A percentile compares a stretch with the other conserved stretches of the same genome.
Evolutionary conservation across 2,329 filamentous ascomycete species (phyloP).

Genomic region (Ophiocordyceps australis): DNA sequence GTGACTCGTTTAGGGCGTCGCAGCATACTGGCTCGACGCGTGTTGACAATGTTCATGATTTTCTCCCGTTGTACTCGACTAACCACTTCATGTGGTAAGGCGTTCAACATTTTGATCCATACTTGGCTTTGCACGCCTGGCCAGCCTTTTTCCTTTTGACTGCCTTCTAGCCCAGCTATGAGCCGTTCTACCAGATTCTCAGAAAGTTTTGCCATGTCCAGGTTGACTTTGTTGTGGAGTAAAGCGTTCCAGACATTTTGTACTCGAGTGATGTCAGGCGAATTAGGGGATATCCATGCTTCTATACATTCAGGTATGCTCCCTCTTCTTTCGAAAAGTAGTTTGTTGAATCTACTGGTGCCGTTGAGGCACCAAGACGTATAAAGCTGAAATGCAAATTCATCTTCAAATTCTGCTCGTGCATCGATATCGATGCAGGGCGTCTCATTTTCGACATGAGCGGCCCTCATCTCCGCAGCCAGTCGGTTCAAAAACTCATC

Average conservation of each 20-base stretch:
- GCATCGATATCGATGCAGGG: constrained; percentile 4
- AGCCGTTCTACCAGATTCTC: constrained; percentile 13
- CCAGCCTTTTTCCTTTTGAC: constrained; percentile 12
- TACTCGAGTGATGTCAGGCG: no score
- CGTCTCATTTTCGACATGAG: constrained; percentile 7
- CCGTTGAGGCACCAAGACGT: constrained; percentile 15
- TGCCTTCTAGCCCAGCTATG: constrained; percentile 10
- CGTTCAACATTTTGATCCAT: constrained; percentile 14
- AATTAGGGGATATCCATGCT: no score
- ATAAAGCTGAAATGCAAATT: constrained; percentile 12
- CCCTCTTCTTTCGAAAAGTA: constrained; percentile 9
- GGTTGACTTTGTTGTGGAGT: constrained; percentile 17
- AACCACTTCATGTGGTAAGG: constrained; percentile 18
- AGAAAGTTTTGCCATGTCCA: constrained; percentile 14
- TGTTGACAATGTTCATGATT: constrained; percentile 17
- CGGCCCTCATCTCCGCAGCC: constrained; percentile 10
- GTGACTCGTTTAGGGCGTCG: constrained; percentile 9
- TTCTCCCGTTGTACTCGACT: constrained; percentile 23
- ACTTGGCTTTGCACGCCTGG: constrained; percentile 10
- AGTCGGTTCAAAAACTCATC: constrained; percentile 15
- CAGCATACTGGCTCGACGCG: constrained; percentile 7
- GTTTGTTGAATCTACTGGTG: constrained; percentile 11
- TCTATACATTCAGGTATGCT: constrained; percentile 5
- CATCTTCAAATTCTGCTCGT: constrained; percentile 8
- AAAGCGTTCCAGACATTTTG: constrained; percentile 12